phyloP scores from a whole-genome alignment of 2,329 filamentous ascomycete genomes.

The Aotearoamyces nothofagi region DNA sequence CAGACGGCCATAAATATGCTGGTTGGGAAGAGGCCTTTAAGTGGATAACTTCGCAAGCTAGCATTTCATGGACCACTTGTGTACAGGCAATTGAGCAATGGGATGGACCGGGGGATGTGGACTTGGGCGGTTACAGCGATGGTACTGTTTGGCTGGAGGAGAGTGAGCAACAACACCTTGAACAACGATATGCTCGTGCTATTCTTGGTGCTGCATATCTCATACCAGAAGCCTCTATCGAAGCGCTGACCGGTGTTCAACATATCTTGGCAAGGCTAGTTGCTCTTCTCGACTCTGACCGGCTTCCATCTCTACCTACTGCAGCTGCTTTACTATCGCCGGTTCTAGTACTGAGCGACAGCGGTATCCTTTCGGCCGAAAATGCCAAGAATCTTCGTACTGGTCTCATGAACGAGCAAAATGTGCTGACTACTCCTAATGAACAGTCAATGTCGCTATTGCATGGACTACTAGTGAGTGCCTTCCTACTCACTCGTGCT shows the following conservation, averaged over 20 bases:
- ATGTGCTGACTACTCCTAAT: slow-evolving; percentile 48
- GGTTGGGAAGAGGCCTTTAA: slow-evolving; percentile 56
- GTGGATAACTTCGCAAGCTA: slow-evolving; percentile 49
- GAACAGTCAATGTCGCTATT: slow-evolving; percentile 40
- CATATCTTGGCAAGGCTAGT: slow-evolving; percentile 42
- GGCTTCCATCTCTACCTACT: slow-evolving; percentile 33
- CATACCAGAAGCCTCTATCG: slow-evolving; percentile 40
- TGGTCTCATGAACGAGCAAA: slow-evolving; percentile 40
- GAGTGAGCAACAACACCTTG: slow-evolving; percentile 40
- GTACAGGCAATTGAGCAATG: slow-evolving; percentile 51
- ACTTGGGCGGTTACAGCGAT: slow-evolving; percentile 44
- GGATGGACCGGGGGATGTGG: slow-evolving; percentile 57
- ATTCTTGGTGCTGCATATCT: slow-evolving; percentile 54
- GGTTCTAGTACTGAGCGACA: slow-evolving; percentile 18
- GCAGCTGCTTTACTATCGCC: slow-evolving; percentile 31
- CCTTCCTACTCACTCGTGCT: slow-evolving; percentile 35
- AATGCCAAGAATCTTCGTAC: slow-evolving; percentile 31
- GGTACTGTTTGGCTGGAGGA: slow-evolving; percentile 40
- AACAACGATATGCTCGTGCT: slow-evolving; percentile 50
- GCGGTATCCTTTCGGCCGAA: slow-evolving; percentile 21
- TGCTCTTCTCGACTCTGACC: slow-evolving; percentile 42
- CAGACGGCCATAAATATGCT: slow-evolving; percentile 26
- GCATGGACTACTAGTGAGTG: slow-evolving; percentile 46
- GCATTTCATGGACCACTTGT: slow-evolving; percentile 44
- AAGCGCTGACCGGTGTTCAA: slow-evolving; percentile 45